Base-by-base conservation (phyloP, 441 rosid species). In the Bocquillonia castaneifolia region DNA sequence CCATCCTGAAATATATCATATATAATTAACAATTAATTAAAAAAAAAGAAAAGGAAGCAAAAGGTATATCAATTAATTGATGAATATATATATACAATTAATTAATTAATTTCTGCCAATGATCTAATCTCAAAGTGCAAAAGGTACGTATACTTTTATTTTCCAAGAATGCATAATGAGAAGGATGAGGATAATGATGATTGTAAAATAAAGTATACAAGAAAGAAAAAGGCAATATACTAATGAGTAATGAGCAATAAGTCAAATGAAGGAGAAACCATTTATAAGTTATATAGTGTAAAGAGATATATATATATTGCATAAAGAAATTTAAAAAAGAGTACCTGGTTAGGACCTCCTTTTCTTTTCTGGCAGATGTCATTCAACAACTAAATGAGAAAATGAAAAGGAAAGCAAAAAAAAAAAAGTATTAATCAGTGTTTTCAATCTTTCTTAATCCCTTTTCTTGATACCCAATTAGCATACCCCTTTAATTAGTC, bases 351-450 rank as follows among this genome's bases (percentile, higher is more conserved):
- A 48, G 76, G 61, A 32, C 81, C 83, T 74, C 81, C 85, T 83
- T 81, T 86, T 77, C 85, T 82, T 83, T 89, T 84, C 83, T 74
- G 69, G 89, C 83, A 73, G 74, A 80, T 84, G 65, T 77, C 85
- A 69, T 88, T 83, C 82, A 89, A 74, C 59, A 83, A 78, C 94
- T 85, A 34, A 47, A 66, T 40, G 36, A 45, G 74, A 60, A 36
- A 40, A 34, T 22, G 12, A 18, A 51, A 64, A 56, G 50, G 26
- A 51, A 66, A n/a, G 59, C 51, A 68, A 75, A 62, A 61, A 48
- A 47, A 63, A 12, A 25, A 64, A 32, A 58, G 61, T 28, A 63
- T 29, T 60, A 63, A 10, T 31, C 17, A 65, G 32, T 34, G 20
- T 18, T 77, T 66, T 67, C 47, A 60, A 64, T 66, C 60, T 28